These are phyloP conservation scores for Pleurotus tuber-regium DNA, from an alignment of 768 basidiomycete genomes.

Conservation along the genomic window DNA sequence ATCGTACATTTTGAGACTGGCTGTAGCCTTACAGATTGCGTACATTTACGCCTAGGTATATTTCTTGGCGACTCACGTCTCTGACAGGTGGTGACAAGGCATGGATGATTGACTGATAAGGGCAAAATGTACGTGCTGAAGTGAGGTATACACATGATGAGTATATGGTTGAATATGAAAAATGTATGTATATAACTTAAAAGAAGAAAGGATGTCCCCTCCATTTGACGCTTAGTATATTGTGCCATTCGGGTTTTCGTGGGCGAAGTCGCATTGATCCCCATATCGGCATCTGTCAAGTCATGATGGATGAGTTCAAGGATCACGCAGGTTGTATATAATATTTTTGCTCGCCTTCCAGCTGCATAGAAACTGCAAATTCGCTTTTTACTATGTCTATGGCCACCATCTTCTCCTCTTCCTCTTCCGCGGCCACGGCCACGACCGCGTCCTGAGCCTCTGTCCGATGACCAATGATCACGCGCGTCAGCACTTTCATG, in stretches of 20 bases:
- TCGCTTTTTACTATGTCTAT: conserved; percentile 83
- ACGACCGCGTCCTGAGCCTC: conserved; percentile 56
- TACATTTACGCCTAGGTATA: too few relatives aligned
- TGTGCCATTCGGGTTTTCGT: conserved; percentile 41
- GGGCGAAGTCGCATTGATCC: conserved; percentile 84
- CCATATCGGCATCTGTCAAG: conserved; percentile 83
- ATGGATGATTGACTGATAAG: neutral
- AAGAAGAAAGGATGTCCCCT: conserved; percentile 12
- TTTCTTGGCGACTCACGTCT: too few relatives aligned
- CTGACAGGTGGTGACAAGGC: neutral
- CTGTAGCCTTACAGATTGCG: too few relatives aligned
- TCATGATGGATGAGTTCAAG: conserved; percentile 39
- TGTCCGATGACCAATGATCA: conserved; percentile 40
- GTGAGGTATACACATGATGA: neutral
- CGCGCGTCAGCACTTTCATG: conserved; percentile 42
- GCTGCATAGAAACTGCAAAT: conserved; percentile 88
- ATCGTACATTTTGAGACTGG: too few relatives aligned
- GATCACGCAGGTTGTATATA: conserved; percentile 34
- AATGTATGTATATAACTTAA: conserved; percentile 5
- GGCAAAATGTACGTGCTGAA: neutral
- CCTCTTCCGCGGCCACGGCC: conserved; percentile 52
- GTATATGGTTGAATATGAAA: neutral
- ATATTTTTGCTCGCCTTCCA: conserved; percentile 84
- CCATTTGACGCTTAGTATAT: conserved; percentile 15
- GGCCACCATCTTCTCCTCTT: conserved; percentile 52